Base-by-base conservation (phyloP, 495 filamentous ascomycete species). In the Hypoxylon fuscum region DNA sequence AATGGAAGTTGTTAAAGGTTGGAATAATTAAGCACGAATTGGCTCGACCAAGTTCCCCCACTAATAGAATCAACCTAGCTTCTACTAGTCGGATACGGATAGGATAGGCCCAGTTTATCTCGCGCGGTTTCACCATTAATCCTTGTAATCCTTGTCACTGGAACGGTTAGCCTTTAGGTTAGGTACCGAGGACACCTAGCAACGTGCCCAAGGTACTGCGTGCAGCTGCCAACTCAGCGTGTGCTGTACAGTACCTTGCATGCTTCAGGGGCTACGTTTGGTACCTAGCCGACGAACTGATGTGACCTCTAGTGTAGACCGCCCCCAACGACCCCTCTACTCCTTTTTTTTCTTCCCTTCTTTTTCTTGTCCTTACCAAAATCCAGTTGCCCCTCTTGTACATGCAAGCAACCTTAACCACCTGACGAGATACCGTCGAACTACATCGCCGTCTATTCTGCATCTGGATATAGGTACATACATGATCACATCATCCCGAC, bases 181-280 rank as follows among this genome's bases (percentile, higher is more conserved):
- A 40, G 37, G n/a, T 27, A 27, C 25, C 37, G 18, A 15, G 37
- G 17, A 27, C 25, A 27, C 23, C 35, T 37, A 32, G 20, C 2
- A 22, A 25, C 23, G 32, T 18, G 15, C 27, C 29, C 14, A 47
- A 34, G 22, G 27, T 53, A 44, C 34, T 42, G 27, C 23, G 35
- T 59, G 55, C 48, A 59, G 43, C 3, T 64, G 61, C 61, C 61
- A 64, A 48, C 61, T 64, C 61, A 64, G 56, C 23, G 46, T 25
- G 45, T 52, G 60, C 53, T n/a, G 23, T 57, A 52, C 53, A 56
- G 60, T 56, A 64, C 53, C 53, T 63, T 58, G 53, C 52, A 64
- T 57, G 35, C 15, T 25, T 25, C 40, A 34, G 45, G 23, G 54
- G 44, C 12, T 42, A 35, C n/a, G 29, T 49, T 35, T 32, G 31